phyloP scores from a whole-genome alignment of 495 filamentous ascomycete species.

The Xeromyces bisporus region DNA sequence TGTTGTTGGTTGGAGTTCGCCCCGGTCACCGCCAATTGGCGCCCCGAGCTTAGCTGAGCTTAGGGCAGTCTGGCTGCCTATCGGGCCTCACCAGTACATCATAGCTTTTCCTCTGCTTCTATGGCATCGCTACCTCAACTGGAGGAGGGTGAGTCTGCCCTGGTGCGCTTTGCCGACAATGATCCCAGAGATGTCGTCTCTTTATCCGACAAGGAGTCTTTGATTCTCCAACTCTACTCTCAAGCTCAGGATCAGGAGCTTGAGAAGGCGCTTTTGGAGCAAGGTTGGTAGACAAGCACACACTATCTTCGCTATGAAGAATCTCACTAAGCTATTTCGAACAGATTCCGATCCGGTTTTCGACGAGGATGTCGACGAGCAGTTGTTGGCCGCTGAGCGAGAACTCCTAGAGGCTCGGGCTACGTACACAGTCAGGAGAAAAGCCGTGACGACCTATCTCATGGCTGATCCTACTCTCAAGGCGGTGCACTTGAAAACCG shows the following conservation, averaged over 20 bases:
- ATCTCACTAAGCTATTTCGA: too few relatives aligned
- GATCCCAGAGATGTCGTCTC: conserved; percentile 31
- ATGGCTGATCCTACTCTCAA: conserved; percentile 58
- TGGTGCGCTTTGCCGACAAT: conserved; percentile 26
- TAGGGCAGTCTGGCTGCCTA: background rate
- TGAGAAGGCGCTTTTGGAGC: conserved; percentile 47
- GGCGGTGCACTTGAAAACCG: conserved; percentile 52
- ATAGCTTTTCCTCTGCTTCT: conserved; percentile 1
- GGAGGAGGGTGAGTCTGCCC: conserved; percentile 18
- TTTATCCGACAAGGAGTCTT: conserved; percentile 43
- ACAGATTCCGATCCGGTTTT: conserved; percentile 17
- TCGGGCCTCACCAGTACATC: background rate
- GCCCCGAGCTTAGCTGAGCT: background rate
- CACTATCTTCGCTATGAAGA: too few relatives aligned
- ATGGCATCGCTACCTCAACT: conserved; percentile 30
- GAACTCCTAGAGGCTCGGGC: conserved; percentile 54
- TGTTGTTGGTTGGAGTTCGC: too few relatives aligned
- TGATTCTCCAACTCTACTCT: conserved; percentile 50
- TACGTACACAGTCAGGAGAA: conserved; percentile 45
- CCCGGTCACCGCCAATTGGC: too few relatives aligned
- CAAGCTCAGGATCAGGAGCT: conserved; percentile 51
- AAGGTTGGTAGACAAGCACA: conserved; percentile 25
- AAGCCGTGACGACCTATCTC: conserved; percentile 47
- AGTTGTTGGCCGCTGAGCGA: conserved; percentile 38
- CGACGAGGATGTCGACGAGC: conserved; percentile 31